These are phyloP conservation scores for Acanthochlamys bracteata DNA, from an alignment of 106 monocot species.

Conservation along the genomic window DNA sequence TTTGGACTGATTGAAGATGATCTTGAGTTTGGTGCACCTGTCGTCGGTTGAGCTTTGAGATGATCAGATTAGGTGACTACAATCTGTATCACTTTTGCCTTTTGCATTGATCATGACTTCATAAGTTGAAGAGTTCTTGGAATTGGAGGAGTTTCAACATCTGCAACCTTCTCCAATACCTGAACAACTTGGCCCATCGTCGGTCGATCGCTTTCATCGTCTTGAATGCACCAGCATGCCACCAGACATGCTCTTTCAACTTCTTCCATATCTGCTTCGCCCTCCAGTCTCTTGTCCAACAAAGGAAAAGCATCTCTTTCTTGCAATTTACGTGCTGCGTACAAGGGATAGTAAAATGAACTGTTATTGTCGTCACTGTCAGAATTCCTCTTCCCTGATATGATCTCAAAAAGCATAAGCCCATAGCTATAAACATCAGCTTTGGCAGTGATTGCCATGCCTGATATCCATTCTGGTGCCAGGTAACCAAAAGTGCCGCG, in stretches of 20 bases:
- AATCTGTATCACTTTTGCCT: no score
- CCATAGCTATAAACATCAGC: neutral
- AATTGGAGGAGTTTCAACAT: neutral
- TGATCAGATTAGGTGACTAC: no score
- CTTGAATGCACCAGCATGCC: slow-evolving; percentile 3
- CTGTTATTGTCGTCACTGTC: neutral
- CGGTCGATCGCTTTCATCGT: neutral
- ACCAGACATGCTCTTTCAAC: slow-evolving; percentile 1
- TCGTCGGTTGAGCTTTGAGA: no score
- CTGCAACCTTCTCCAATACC: neutral
- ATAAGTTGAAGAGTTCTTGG: neutral
- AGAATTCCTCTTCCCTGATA: neutral
- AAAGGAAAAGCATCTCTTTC: neutral
- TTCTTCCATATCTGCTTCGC: neutral
- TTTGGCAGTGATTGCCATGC: slow-evolving; percentile 4
- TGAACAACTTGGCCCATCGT: slow-evolving; percentile 6
- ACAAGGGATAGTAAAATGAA: neutral
- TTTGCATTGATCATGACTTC: no score
- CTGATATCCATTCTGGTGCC: slow-evolving; percentile 14
- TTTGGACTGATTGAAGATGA: no score
- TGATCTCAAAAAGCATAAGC: neutral
- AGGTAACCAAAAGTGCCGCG: slow-evolving; percentile 15
- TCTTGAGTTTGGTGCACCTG: no score
- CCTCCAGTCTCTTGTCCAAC: neutral
- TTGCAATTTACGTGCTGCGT: neutral